A percentile compares a stretch with the other conserved stretches of the same genome.
Evolutionary conservation across 2,329 filamentous ascomycete genomes (phyloP).

Genomic region (Aureobasidium sp.): DNA sequence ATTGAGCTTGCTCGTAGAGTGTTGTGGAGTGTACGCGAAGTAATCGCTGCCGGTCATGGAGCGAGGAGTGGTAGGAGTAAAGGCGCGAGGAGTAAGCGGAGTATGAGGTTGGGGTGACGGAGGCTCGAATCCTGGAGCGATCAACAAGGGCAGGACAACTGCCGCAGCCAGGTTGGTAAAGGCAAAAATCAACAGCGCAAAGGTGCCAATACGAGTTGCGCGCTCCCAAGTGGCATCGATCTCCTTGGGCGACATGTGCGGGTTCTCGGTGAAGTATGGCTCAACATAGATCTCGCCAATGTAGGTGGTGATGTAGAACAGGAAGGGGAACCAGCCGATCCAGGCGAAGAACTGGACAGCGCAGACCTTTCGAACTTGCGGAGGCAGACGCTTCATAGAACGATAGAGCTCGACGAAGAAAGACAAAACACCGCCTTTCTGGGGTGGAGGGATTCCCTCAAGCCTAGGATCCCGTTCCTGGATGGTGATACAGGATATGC

Average conservation of each 20-base stretch:
- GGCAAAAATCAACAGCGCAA: slow-evolving; percentile 82
- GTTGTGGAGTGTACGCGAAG: slow-evolving; percentile 18
- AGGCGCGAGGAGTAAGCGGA: slow-evolving; percentile 31
- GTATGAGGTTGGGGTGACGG: slow-evolving; percentile 31
- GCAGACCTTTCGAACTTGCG: slow-evolving; percentile 75
- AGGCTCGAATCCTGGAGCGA: slow-evolving; percentile 65
- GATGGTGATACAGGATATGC: slow-evolving; percentile 61
- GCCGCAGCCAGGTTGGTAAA: slow-evolving; percentile 76
- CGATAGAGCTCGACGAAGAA: slow-evolving; percentile 75
- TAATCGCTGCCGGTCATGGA: slow-evolving; percentile 20
- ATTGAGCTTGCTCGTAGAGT: slow-evolving; percentile 15
- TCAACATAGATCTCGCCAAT: slow-evolving; percentile 89
- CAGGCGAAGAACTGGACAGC: slow-evolving; percentile 60
- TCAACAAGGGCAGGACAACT: slow-evolving; percentile 74
- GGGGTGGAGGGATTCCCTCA: slow-evolving; percentile 54
- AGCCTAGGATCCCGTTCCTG: slow-evolving; percentile 71
- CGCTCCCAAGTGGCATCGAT: slow-evolving; percentile 74
- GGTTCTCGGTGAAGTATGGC: slow-evolving; percentile 67
- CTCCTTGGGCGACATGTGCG: slow-evolving; percentile 65
- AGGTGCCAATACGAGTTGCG: slow-evolving; percentile 78
- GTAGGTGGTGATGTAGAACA: slow-evolving; percentile 93
- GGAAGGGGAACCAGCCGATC: slow-evolving; percentile 81
- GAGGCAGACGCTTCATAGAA: slow-evolving; percentile 69
- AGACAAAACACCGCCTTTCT: slow-evolving; percentile 57
- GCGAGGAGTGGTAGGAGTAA: slow-evolving; percentile 25